Evolutionary conservation across 129 eudicot genomes (phyloP), one percentile per base, ranked within the genome.

Genomic region (Artemisia annua): DNA sequence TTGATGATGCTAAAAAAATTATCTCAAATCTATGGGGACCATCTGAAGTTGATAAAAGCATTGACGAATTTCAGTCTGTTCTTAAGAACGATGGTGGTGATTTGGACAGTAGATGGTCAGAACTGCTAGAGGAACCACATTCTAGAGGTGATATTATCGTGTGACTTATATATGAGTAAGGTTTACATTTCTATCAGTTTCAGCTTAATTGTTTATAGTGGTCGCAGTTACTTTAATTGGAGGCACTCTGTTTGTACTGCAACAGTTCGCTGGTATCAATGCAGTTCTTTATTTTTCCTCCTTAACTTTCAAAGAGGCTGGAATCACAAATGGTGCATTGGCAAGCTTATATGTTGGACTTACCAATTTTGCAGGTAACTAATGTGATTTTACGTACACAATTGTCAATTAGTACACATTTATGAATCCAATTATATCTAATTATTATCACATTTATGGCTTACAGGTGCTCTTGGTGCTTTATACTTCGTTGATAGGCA

Each of bases 221-320:
- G 10, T 75, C 79, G 86, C 86, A 91, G 97, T 86, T 83, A 96
- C 97, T 10, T 79, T 78, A 32, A 81, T 84, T 66, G 97, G 97
- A 86, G 96, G 96, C 52, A 67, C 87, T 20, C 87, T 91, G 39
- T 91, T 91, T 63, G 77, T 86, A 39, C 90, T 91, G 66, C 97
- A 91, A 59, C 97, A 91, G 78, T 86, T 91, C 65, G 90, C 97
- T 61, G 97, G 97, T 52, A 88, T 91, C 73, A 91, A 91, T 75
- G 97, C 92, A 55, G 90, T 91, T 81, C 96, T 91, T 57, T 91
- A 91, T 73, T 91, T 88, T 75, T 88, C 97, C 26, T 91, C 97
- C 13, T 84, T 91, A 80, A 88, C 92, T 71, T 91, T 88, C 68
- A 74, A 78, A 79, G 96, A 86, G 72, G 97, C 86, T 71, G 97